A percentile compares a stretch with the other conserved stretches of the same genome.
Evolutionary conservation across 768 basidiomycete species (phyloP).

Genomic region (Dacryopinax spathularia): DNA sequence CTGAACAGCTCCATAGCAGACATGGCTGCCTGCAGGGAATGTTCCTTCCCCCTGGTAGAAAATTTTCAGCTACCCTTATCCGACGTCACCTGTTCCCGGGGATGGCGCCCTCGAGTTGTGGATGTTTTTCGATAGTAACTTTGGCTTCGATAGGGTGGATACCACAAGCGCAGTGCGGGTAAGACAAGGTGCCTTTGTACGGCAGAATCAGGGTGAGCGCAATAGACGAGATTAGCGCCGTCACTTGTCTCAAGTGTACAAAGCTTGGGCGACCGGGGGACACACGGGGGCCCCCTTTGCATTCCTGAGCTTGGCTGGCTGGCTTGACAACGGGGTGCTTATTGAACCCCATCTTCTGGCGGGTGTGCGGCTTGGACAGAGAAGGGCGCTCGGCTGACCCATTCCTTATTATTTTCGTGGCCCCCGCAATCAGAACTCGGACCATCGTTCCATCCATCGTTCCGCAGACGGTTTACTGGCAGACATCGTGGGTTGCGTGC

Average conservation of each 20-base stretch:
- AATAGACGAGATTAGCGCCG: not conserved
- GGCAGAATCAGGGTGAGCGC: not conserved
- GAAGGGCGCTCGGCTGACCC: not conserved
- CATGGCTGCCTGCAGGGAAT: not conserved
- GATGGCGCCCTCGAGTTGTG: too few species aligned
- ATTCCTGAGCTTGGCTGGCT: not conserved
- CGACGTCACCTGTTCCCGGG: not conserved
- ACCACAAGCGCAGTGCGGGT: not conserved
- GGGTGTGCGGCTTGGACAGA: not conserved
- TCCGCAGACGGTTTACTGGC: not conserved
- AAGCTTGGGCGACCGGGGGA: not conserved
- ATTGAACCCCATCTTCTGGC: not conserved
- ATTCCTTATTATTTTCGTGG: not conserved
- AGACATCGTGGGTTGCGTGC: not conserved
- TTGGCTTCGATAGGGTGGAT: not conserved
- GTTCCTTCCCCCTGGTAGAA: not conserved
- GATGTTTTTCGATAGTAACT: too few species aligned
- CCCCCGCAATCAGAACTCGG: constrained; percentile 1
- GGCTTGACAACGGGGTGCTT: not conserved
- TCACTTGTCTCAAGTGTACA: not conserved
- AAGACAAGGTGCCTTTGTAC: constrained; percentile 3
- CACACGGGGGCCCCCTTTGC: too few species aligned
- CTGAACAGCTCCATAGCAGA: not conserved
- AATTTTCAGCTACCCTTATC: not conserved
- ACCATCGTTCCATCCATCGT: too few species aligned